phyloP scores from a whole-genome alignment of 306 rosid genomes.

The Rosa lucieae region DNA sequence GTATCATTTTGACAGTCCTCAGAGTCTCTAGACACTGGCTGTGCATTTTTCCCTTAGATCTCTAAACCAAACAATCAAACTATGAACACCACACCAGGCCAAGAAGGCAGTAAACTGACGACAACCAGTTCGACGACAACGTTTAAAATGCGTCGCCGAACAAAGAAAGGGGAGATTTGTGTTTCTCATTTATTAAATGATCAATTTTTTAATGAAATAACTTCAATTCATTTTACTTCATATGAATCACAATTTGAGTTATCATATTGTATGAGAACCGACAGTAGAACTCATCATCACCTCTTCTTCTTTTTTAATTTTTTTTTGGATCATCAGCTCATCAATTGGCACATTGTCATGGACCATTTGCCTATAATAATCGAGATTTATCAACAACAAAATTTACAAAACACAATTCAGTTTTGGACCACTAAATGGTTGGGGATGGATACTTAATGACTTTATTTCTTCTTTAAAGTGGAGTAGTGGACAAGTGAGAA shows the following conservation, averaged over 20 bases:
- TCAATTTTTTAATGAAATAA: too few relatives aligned
- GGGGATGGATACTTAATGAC: conserved; percentile 9
- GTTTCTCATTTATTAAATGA: too few relatives aligned
- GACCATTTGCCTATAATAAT: conserved; percentile 20
- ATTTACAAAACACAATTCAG: conserved; percentile 2
- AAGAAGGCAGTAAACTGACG: too few relatives aligned
- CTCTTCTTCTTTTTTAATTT: not conserved
- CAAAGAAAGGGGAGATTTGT: too few relatives aligned
- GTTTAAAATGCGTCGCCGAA: too few relatives aligned
- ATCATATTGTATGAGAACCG: not conserved
- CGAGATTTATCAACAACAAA: conserved; percentile 15
- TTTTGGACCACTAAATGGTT: conserved; percentile 26
- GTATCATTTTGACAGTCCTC: too few relatives aligned
- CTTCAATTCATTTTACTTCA: too few relatives aligned
- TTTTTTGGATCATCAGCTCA: conserved; percentile 13
- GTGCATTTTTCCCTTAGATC: too few relatives aligned
- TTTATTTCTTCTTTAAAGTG: conserved; percentile 4
- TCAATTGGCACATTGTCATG: conserved; percentile 22
- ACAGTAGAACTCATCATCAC: not conserved
- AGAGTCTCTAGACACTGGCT: too few relatives aligned
- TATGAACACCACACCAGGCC: too few relatives aligned
- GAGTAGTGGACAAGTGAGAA: not conserved
- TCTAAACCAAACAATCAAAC: too few relatives aligned
- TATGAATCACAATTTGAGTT: not conserved
- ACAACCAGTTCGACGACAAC: too few relatives aligned